Evolutionary conservation across 2,329 filamentous ascomycete genomes (phyloP), one percentile per base, ranked within the genome.

Genomic region (Penicillium sp.): DNA sequence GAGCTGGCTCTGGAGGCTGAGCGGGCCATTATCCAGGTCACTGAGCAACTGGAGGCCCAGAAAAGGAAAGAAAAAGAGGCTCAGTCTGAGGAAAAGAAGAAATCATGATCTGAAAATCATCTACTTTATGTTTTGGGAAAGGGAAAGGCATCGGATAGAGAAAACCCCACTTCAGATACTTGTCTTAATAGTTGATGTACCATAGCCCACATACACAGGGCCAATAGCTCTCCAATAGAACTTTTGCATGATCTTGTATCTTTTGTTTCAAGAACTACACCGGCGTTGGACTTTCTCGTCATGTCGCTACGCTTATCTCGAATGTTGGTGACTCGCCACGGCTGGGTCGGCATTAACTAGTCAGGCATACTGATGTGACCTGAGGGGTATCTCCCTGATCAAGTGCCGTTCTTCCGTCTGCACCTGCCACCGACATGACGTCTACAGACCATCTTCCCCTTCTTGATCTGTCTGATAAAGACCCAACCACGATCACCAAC

Each of bases 21-120:
- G 72, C 82, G 91, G 47, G 91, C 91, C 5, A 87, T 92, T 61
- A 88, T 88, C 82, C 91, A 94, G 76, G 88, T 93, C 2, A 84
- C 76, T 37, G 74, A 78, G 58, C 73, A 78, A 42, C 68, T 81
- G 9, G 61, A 72, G 40, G 60, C 69, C 9, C 59, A 73, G 45
- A 61, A 68, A 38, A 53, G 64, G 40, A 57, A 68, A 22, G 56
- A 64, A 13, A 62, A 73, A 28, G 56, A 73, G 38, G 59, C 59
- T 2, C 35, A 60, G 6, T 60, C 47, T n/a, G 55, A 68, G 37
- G 56, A 68, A 33, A 71, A 72, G 60, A 73, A 74, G 45, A 53
- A 72, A n/a, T 62, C 53, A 59, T 73, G 58, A 68, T 24, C 37
- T 24, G 37, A 38, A 17, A 8, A 1, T 9, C 7, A 9, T 44